Percentiles rank a stretch among this genome's conserved stretches.
phyloP scores from a whole-genome alignment of 108 stramenopile genomes.

The Pseudonitzschia delicatissima region DNA sequence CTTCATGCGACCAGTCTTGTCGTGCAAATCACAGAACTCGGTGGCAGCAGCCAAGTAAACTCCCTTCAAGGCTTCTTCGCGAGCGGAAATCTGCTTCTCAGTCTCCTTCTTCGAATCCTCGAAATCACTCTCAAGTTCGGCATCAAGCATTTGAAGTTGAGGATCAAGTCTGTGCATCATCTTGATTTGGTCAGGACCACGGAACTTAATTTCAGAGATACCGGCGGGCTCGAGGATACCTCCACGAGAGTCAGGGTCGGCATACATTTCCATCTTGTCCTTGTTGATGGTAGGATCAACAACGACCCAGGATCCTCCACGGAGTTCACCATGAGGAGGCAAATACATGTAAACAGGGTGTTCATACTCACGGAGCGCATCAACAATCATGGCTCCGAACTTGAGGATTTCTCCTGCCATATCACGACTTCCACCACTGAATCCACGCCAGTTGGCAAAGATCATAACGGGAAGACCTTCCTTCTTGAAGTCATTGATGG shows the following conservation, averaged over 20 bases:
- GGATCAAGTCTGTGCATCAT: conserved; percentile 89
- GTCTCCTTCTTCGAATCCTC: conserved; percentile 74
- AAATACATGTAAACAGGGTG: conserved; percentile 98
- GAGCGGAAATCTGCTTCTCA: conserved; percentile 82
- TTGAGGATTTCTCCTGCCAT: conserved; percentile 98
- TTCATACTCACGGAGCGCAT: conserved; percentile 93
- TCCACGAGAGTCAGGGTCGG: conserved; percentile 95
- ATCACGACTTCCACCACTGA: conserved; percentile 96
- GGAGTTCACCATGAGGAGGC: conserved; percentile 95
- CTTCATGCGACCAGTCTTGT: conserved; percentile 98
- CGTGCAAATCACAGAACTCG: conserved; percentile 97
- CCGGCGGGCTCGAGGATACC: conserved; percentile 98
- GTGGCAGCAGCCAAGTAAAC: conserved; percentile 95
- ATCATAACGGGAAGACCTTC: conserved; percentile 98
- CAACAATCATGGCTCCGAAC: conserved; percentile 98
- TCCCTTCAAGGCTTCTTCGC: conserved; percentile 89
- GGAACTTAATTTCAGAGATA: conserved; percentile 98
- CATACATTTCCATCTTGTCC: conserved; percentile 98
- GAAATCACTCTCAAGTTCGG: conserved; percentile 75
- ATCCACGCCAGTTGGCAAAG: conserved; percentile 99
- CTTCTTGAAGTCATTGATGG: conserved; percentile 93
- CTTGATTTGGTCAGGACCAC: conserved; percentile 75
- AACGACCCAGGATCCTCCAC: conserved; percentile 98
- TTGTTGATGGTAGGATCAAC: conserved; percentile 98
- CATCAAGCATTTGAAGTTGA: conserved; percentile 84